Base-by-base conservation (phyloP, 2,329 filamentous ascomycete genomes). In the Macroventuria anomochaeta region DNA sequence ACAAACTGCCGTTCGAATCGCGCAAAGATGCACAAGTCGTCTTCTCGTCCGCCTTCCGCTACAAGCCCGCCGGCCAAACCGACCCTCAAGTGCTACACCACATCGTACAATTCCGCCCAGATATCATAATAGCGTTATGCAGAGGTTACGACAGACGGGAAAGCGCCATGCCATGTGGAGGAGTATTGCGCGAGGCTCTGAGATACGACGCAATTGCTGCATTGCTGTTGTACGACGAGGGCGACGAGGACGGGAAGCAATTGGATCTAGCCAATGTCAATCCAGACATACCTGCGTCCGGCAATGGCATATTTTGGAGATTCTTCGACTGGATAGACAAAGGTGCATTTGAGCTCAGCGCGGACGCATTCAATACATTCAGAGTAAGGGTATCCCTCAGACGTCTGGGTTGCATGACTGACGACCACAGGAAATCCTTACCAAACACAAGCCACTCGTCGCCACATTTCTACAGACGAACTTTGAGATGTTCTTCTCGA, bases 261-360 rank as follows among this genome's bases (percentile, higher is more conserved):
- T 86, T 91, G 59, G 89, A 91, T 34, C 81, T 96, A 32, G 86
- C 83, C 44, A 87, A 85, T 18, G 90, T 97, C 58, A 89, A 95
- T 67, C 85, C 88, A 39, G 88, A 91, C 55, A 78, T 86, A 33
- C 86, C 84, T 28, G 89, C 95, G 65, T 88, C 84, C 39, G 93
- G 93, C 11, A 83, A 86, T 37, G 93, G 93, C 3, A 86, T 97
- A 2, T 97, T 99, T 74, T 99, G 95, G 95, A 88, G 85, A 39
- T 97, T 97, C 77, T 97, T 99, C 71, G 86, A 89, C 57, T 99
- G 93, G 91, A 96, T 99, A 67, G 93, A 97, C 77, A 91, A 91
- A 76, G 91, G 92, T 64, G 93, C 90, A 25, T 99, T 99, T 69
- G 95, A 99, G 79, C 91, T 97, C 62, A 93, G 92, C 67, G 93